phyloP scores from a whole-genome alignment of 306 rosid species.

The Luffa acutangula region DNA sequence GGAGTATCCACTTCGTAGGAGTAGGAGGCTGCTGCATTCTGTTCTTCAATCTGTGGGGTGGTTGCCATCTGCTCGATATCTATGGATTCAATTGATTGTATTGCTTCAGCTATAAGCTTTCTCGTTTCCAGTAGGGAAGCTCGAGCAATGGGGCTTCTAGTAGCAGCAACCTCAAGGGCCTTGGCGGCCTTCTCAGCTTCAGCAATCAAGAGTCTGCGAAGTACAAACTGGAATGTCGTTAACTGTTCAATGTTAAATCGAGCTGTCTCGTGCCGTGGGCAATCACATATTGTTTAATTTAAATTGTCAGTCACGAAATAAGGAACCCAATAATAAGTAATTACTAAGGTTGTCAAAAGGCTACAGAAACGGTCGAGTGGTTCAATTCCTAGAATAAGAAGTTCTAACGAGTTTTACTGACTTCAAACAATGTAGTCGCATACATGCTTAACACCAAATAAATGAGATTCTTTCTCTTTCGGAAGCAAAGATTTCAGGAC shows the following conservation, averaged over 20 bases:
- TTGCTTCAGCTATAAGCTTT: conserved; percentile 90
- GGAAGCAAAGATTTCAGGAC: neutral
- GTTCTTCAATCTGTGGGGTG: conserved; percentile 19
- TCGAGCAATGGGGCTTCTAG: conserved; percentile 60
- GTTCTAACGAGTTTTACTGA: neutral
- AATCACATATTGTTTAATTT: neutral
- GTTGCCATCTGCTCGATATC: conserved; percentile 22
- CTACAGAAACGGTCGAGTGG: neutral
- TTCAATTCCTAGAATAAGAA: neutral
- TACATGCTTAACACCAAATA: neutral
- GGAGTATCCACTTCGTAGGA: conserved; percentile 13
- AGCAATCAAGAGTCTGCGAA: conserved; percentile 67
- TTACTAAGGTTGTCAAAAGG: neutral
- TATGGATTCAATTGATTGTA: conserved; percentile 61
- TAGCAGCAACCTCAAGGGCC: conserved; percentile 79
- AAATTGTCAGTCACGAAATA: neutral
- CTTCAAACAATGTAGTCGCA: neutral
- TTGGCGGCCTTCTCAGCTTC: conserved; percentile 96
- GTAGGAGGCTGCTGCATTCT: conserved; percentile 20
- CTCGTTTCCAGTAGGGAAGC: conserved; percentile 80
- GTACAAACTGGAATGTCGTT: neutral
- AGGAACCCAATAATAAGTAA: neutral
- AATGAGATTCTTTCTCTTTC: neutral
- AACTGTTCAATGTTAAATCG: neutral
- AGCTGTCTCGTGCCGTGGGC: neutral